phyloP scores from a whole-genome alignment of 345 rosid species.

The Eucalyptus regnans region DNA sequence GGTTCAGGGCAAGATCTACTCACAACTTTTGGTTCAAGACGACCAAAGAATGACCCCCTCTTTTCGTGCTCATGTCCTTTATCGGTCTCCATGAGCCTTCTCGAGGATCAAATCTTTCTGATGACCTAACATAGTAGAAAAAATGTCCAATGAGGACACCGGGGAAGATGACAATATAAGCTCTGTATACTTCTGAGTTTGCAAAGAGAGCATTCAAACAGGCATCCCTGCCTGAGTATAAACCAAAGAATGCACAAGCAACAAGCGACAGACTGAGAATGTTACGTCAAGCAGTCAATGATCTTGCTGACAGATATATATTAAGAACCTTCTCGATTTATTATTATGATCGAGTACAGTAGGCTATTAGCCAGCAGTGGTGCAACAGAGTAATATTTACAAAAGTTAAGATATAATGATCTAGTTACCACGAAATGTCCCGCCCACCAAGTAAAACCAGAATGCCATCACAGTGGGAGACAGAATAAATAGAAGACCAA shows the following conservation, averaged over 20 bases:
- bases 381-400: not conserved
- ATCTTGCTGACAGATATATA: not conserved
- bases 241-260: not conserved
- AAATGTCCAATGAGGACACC: not conserved
- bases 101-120: conserved; percentile 32
- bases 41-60: conserved; percentile 16
- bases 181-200: not conserved
- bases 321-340: not conserved
- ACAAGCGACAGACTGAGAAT: not conserved
- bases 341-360: not conserved
- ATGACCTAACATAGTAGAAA: conserved; percentile 7
- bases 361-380: not conserved
- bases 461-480: not conserved
- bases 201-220: not conserved
- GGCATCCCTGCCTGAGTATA: not conserved
- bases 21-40: conserved; percentile 23
- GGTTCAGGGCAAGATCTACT: not conserved
- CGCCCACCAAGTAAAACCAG: not conserved
- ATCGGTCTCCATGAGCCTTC: conserved; percentile 14
- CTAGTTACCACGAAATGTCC: not conserved
- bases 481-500: not conserved
- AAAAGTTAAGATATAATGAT: not conserved
- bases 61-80: conserved; percentile 4
- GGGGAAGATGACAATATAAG: not conserved
- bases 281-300: not conserved